These are phyloP conservation scores for Pleurotus ostreatus DNA, from an alignment of 768 basidiomycete genomes.

Conservation along the genomic window DNA sequence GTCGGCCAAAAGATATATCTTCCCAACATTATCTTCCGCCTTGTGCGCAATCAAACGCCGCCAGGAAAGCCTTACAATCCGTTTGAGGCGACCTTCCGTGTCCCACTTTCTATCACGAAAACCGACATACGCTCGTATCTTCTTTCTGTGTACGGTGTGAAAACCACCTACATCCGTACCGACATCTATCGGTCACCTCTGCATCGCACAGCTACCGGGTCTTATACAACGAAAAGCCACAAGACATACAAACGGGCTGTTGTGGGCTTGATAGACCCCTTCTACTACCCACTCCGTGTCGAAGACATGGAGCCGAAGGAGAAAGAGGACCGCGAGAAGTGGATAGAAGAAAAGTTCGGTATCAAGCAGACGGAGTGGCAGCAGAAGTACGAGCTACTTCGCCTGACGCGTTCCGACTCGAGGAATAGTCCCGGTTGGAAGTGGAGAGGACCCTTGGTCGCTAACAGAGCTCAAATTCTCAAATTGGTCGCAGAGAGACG, in stretches of 20 bases:
- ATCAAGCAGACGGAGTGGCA: conserved; percentile 32
- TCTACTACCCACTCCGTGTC: conserved; percentile 82
- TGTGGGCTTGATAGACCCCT: conserved; percentile 87
- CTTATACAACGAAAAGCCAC: conserved; percentile 31
- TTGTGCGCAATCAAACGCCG: conserved; percentile 81
- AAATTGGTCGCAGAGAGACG: conserved; percentile 38
- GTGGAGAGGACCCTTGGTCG: conserved; percentile 34
- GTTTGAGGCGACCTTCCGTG: conserved; percentile 90
- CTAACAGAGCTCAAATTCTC: conserved; percentile 43
- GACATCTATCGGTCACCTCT: conserved; percentile 77
- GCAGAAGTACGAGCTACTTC: conserved; percentile 34
- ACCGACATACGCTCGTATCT: conserved; percentile 89
- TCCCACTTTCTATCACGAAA: conserved; percentile 88
- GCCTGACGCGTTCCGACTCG: conserved; percentile 33
- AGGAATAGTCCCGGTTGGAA: conserved; percentile 30
- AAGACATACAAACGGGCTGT: conserved; percentile 87
- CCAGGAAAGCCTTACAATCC: conserved; percentile 84
- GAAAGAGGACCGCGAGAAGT: conserved; percentile 50
- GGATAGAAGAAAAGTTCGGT: conserved; percentile 61
- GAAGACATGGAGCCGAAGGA: conserved; percentile 72
- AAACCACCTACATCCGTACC: conserved; percentile 93
- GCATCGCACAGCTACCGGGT: conserved; percentile 15
- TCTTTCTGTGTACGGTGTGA: conserved; percentile 77
- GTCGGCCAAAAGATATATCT: conserved; percentile 85
- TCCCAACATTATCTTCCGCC: conserved; percentile 78